Evolutionary conservation across 1,139 yeast genomes (phyloP).

Genomic region (Kluyveromyces sp.): DNA sequence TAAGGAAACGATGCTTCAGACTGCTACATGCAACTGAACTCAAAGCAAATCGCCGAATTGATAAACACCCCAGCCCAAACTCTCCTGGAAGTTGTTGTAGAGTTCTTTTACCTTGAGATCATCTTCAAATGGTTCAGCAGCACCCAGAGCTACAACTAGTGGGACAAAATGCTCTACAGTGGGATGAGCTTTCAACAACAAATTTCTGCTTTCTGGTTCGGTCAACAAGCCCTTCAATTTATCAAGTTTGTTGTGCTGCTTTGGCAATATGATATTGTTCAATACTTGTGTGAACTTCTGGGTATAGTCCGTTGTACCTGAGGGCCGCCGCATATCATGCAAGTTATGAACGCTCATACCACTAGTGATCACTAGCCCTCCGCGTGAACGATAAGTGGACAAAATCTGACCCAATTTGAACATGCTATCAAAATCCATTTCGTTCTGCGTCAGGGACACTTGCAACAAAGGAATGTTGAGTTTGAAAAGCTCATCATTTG

Average conservation of each 20-base stretch:
- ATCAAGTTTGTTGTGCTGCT: constrained; percentile 26
- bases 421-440: constrained; percentile 40
- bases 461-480: constrained; percentile 56
- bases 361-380: constrained; percentile 51
- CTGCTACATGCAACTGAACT: neutral
- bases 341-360: constrained; percentile 80
- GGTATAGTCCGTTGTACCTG: constrained; percentile 41
- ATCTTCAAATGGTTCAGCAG: constrained; percentile 39
- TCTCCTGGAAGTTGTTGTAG: constrained; percentile 39
- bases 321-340: constrained; percentile 39
- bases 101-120: constrained; percentile 36
- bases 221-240: constrained; percentile 34
- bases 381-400: constrained; percentile 43
- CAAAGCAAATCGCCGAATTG: constrained; percentile 32
- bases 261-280: constrained; percentile 32
- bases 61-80: constrained; percentile 67
- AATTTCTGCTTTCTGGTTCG: constrained; percentile 27
- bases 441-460: constrained; percentile 48
- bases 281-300: constrained; percentile 44
- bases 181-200: constrained; percentile 58
- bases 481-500: constrained; percentile 35
- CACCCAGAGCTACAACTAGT: constrained; percentile 59
- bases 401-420: constrained; percentile 50
- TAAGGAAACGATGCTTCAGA: neutral
- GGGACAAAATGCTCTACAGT: constrained; percentile 71